These are phyloP conservation scores for Bryoerythrophyllum caledonicum DNA, from an alignment of 225 moss, liverwort and hornwort genomes.

Conservation along the genomic window DNA sequence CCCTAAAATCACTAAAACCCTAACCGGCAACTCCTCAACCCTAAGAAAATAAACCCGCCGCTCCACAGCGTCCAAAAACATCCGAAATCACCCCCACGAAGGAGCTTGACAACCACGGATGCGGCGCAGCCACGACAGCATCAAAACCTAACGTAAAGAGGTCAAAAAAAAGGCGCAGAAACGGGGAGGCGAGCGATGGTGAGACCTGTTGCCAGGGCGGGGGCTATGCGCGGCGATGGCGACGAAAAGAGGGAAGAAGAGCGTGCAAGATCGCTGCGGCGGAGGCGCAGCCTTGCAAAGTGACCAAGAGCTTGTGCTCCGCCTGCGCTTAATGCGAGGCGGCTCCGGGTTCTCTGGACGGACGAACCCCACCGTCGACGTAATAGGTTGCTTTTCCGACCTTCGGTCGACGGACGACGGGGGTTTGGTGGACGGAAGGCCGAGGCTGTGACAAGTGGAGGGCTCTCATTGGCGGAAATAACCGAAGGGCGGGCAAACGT, in stretches of 20 bases:
- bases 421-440: not conserved
- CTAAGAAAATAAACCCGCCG: not conserved
- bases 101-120: not conserved
- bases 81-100: not conserved
- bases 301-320: not conserved
- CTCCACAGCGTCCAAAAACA: too few species aligned
- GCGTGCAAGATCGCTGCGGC: slow-evolving; percentile 26
- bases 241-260: not conserved
- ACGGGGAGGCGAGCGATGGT: not conserved
- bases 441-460: too few species aligned
- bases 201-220: slow-evolving; percentile 23
- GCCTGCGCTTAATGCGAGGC: slow-evolving; percentile 17
- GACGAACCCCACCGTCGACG: not conserved
- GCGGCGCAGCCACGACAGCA: not conserved
- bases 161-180: not conserved
- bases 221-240: not conserved
- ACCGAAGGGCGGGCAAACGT: not conserved
- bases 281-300: slow-evolving; percentile 27
- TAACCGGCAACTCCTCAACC: not conserved
- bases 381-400: too few species aligned
- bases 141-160: not conserved
- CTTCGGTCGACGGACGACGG: not conserved
- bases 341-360: slow-evolving; percentile 2
- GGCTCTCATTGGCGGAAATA: slow-evolving; percentile 27
- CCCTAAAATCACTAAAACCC: not conserved